A percentile compares a stretch with the other conserved stretches of the same genome.
phyloP scores from a whole-genome alignment of 345 rosid species.

The Lepidium didymum region DNA sequence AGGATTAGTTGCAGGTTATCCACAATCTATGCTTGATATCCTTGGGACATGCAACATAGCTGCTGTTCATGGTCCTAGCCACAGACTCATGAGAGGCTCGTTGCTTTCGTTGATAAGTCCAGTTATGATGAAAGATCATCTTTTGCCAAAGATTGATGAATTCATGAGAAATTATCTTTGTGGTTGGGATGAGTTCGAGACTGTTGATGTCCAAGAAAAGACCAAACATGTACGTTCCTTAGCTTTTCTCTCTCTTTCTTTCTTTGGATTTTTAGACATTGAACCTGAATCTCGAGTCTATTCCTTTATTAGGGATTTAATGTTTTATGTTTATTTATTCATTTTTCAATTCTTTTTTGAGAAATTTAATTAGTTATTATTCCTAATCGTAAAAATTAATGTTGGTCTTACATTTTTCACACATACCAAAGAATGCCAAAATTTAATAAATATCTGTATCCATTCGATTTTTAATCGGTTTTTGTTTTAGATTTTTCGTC shows the following conservation, averaged over 20 bases:
- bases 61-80: conserved; percentile 87
- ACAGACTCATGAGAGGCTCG: conserved; percentile 85
- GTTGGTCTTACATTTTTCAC: not conserved
- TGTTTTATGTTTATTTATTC: not conserved
- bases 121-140: conserved; percentile 61
- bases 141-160: conserved; percentile 74
- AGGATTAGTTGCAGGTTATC: conserved; percentile 95
- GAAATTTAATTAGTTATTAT: not conserved
- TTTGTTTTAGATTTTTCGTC: too few species aligned
- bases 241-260: not conserved
- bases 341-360: not conserved
- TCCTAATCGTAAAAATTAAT: not conserved
- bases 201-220: conserved; percentile 69
- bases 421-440: too few species aligned
- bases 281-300: conserved; percentile 26
- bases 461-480: too few species aligned
- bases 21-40: conserved; percentile 90
- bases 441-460: too few species aligned
- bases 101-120: conserved; percentile 67
- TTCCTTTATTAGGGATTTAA: conserved; percentile 1
- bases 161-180: conserved; percentile 80
- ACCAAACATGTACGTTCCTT: conserved; percentile 63
- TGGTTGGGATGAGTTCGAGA: conserved; percentile 47
- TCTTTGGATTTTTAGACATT: conserved; percentile 9
- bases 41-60: conserved; percentile 90